Base-by-base conservation (phyloP, 768 basidiomycete genomes). In the Porphyrellus cyaneotinctus region DNA sequence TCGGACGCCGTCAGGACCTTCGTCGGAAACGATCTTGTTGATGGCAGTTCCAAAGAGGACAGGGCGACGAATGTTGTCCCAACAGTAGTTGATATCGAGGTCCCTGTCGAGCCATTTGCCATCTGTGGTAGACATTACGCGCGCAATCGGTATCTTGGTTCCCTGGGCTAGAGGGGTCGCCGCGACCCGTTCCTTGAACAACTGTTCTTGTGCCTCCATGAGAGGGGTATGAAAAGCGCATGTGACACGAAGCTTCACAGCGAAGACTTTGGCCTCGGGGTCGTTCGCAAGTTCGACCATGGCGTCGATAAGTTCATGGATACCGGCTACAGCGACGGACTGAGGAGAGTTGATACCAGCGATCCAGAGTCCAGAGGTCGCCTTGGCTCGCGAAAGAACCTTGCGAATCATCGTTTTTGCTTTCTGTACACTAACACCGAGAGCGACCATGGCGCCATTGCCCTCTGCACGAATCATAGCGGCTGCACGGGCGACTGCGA, bases 291-390 rank as follows among this genome's bases (percentile, higher is more conserved):
- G 60, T 22, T 57, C 58, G 17, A 60, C 11, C n/a, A 73, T 45
- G 6, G 61, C 64, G n/a, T 72, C 66, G 45, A 73, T 57, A 13
- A 69, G 63, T 30, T 66, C 60, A 17, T 66, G 62, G 17, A 43
- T 54, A 20, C 72, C 72, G 5, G 70, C 69, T 17, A 72, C 57
- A 4, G 70, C 69, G 35, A 72, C 69, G n/a, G 72, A 69, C 13
- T 70, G 65, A 39, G 69, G 67, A 17, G 69, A 72, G 50, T 72
- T 72, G 57, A 72, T 66, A 43, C 70, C 68, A 26, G 67, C 69
- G 12, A 72, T 65, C 64, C 69, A 72, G 36, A 73, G 31, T 30
- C 72, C 64, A 32, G 53, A 57, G 17, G 58, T 52, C 10, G 46
- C 59, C 49, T 65, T 63, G 31, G 64, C 58, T 9, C 47, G 58